phyloP scores from a whole-genome alignment of 2,329 filamentous ascomycete species.

The Emmonsiellopsis sp. region DNA sequence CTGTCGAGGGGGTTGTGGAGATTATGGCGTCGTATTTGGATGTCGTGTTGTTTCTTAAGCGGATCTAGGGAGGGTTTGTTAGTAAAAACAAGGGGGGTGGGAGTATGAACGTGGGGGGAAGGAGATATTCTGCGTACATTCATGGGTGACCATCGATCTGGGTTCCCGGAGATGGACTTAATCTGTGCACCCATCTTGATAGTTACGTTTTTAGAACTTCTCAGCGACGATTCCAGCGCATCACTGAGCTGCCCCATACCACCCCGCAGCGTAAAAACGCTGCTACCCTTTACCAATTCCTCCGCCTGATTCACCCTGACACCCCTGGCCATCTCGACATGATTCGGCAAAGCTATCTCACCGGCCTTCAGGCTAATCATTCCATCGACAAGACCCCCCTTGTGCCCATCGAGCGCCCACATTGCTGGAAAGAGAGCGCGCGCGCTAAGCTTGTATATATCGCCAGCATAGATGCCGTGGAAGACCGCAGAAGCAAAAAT shows the following conservation, averaged over 20 bases:
- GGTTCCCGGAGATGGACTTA: conserved; percentile 31
- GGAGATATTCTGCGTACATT: conserved; percentile 2
- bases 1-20: conserved; percentile 16
- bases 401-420: conserved; percentile 7
- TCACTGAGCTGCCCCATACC: conserved; percentile 57
- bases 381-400: conserved; percentile 8
- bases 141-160: conserved; percentile 5
- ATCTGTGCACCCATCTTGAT: conserved; percentile 47
- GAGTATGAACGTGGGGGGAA: background rate
- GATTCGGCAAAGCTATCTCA: background rate
- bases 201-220: conserved; percentile 48
- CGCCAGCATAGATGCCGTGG: conserved; percentile 71
- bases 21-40: conserved; percentile 19
- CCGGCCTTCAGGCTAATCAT: conserved; percentile 20
- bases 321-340: conserved; percentile 2
- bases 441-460: conserved; percentile 71
- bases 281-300: conserved; percentile 17
- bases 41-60: background rate
- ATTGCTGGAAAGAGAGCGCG: conserved; percentile 40
- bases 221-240: conserved; percentile 45
- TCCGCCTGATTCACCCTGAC: conserved; percentile 9
- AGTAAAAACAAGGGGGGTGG: background rate
- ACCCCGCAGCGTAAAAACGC: conserved; percentile 34
- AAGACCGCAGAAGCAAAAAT: conserved; percentile 58
- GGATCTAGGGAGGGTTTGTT: conserved; percentile 1